Evolutionary conservation across 768 basidiomycete species (phyloP), one percentile per base, ranked within the genome.

Genomic region (Mycena amicta): DNA sequence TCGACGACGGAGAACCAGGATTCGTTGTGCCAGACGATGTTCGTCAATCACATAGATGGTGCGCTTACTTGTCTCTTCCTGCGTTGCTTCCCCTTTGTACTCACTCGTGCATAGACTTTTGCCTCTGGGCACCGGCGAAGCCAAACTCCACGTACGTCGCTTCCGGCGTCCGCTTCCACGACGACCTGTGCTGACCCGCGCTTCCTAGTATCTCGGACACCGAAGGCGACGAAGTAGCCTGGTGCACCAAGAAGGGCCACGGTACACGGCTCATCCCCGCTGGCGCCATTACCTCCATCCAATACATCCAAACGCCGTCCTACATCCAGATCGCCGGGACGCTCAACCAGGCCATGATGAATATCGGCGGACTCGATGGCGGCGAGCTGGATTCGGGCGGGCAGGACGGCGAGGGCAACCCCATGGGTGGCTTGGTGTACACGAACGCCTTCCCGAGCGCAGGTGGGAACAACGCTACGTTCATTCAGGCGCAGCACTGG

Each of bases 191-290:
- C 22, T 45, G 23, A 40, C 45, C 51, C 25, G 22, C 22, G 5
- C 25, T 53, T 1, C 30, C 1, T 6, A 56, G 50, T 15, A 85
- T 90, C 56, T 83, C 79, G 26, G 80, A 87, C 55, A 79, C 79
- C 2, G 89, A 90, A 66, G 81, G 77, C 37, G 71, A 82, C 56
- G 83, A 81, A 64, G 86, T 90, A 13, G 81, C 87, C 2, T 91
- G 83, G 81, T 92, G 88, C 74, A 80, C 82, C n/a, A 81, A 86
- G 68, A 74, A 74, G 8, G 83, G 83, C 3, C 79, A 77, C 52
- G 89, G 89, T 8, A 81, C 86, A 1, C 85, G 89, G 53, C 62
- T 84, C 62, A 88, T 90, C 29, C 86, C 85, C 39, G 68, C 56
- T 0, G 85, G 83, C 27, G 78, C 85, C 27, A 72, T 90, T 31